Evolutionary conservation across 805 yeast genomes (phyloP), one percentile per base, ranked within the genome.

Genomic region (Scheffersomyces stipitis): DNA sequence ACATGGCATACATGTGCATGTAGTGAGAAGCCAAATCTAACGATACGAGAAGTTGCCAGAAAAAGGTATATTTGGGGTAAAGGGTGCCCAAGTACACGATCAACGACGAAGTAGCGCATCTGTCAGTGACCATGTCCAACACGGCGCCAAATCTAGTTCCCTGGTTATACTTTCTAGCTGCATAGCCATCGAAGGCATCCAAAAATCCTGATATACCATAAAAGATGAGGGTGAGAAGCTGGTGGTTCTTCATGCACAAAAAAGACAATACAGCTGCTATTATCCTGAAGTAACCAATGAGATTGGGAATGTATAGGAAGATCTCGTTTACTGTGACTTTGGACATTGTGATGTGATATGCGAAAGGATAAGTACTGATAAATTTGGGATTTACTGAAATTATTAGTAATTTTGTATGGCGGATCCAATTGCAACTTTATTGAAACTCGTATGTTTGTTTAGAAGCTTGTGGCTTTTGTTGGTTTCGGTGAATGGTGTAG

Each of bases 1-100:
- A 69, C 66, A 88, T 85, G 28, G 98, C 96, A 62, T 90, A 90
- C 99, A 93, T 93, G 68, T 93, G 99, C 86, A 93, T 86, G 67
- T 93, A 93, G 60, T 93, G 99, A 35, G 95, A 85, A 2, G 97
- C 89, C 52, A 93, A 74, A 48, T 86, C 95, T 51, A 93, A 70
- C 8, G 95, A 84, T 34, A 90, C 81, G 49, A 93, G 71, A 17
- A 86, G 50, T 66, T 93, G 99, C 81, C 91, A 90, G 6, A 80
- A 47, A 9, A 86, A 63, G 34, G 78, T 69, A 63, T 71, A 84
- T 22, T 62, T 51, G 5, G 97, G 97, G 55, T 86, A 91, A 31
- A 85, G 69, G 26, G 86, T 81, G 48, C 93, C 79, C 40, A 93
- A 71, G 60, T 77, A 93, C 60, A 95, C 89, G 49, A 93, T 81